Evolutionary conservation across 73 alveolate species (phyloP), one percentile per base, ranked within the genome.

Genomic region (Paramecium bursaria): DNA sequence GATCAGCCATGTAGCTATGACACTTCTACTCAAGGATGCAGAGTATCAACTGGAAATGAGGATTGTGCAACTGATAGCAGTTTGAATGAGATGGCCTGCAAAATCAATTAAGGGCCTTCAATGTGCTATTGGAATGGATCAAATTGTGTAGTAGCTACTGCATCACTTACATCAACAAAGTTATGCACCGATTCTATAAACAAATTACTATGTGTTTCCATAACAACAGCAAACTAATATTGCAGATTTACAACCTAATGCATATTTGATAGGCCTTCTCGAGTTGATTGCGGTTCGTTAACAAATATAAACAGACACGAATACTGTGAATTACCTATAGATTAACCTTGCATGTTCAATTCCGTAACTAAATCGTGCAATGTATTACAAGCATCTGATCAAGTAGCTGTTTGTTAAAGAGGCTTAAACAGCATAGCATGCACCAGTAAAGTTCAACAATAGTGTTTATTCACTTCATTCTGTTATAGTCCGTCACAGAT

Each of bases 331-430:
- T 57, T 39, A 67, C 60, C 55, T 17, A n/a, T 21, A 6, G 82
- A 67, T 67, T 53, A 39, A 19, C 60, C 82, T 2, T 67, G 82
- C 21, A 67, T 39, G 44, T 67, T 35, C n/a, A 57, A 57, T 30
- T 26, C 76, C 1, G 27, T 23, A 7, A 57, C 26, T 6, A n/a
- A n/a, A n/a, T n/a, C n/a, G n/a, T n/a, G n/a, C n/a, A n/a, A n/a
- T n/a, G n/a, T n/a, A n/a, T n/a, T n/a, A n/a, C n/a, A n/a, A n/a
- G n/a, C n/a, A n/a, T n/a, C n/a, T n/a, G n/a, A n/a, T n/a, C n/a
- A n/a, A n/a, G n/a, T n/a, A n/a, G n/a, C n/a, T n/a, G n/a, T n/a
- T n/a, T n/a, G n/a, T n/a, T n/a, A n/a, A n/a, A n/a, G n/a, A n/a
- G n/a, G n/a, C n/a, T n/a, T n/a, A n/a, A n/a, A n/a, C n/a, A n/a